Evolutionary conservation across 805 yeast species (phyloP).

Genomic region (Barnettozyma californica): DNA sequence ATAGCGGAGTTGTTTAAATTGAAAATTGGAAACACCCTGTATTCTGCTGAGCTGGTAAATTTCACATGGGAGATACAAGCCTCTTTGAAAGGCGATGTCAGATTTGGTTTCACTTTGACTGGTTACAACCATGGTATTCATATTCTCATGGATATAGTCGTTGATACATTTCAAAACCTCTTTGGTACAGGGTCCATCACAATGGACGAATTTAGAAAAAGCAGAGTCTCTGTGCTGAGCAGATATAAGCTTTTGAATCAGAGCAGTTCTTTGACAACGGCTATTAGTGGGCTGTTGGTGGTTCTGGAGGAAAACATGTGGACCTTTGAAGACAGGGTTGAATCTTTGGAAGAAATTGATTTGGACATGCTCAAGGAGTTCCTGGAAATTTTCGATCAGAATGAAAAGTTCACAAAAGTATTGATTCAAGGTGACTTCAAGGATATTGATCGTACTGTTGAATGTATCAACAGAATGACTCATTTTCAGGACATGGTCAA

Average conservation of each 20-base stretch:
- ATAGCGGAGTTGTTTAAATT: constrained; percentile 43
- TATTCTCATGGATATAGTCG: constrained; percentile 30
- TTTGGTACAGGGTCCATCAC: constrained; percentile 11
- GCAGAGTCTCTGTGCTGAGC: constrained; percentile 42
- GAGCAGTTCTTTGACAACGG: constrained; percentile 42
- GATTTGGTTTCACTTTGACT: constrained; percentile 45
- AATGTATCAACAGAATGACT: constrained; percentile 24
- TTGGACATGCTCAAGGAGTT: constrained; percentile 30
- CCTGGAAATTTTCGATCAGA: constrained; percentile 24
- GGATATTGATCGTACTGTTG: constrained; percentile 20
- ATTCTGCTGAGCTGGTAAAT: constrained; percentile 50
- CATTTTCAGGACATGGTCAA: constrained; percentile 19
- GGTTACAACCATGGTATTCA: constrained; percentile 45
- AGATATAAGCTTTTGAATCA: constrained; percentile 40
- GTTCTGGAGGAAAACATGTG: constrained; percentile 53
- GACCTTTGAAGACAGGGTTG: constrained; percentile 49
- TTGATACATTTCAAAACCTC: constrained; percentile 28
- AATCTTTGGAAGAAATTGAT: constrained; percentile 48
- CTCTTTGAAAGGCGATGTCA: constrained; percentile 47
- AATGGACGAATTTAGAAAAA: constrained; percentile 37
- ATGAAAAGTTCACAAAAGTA: constrained; percentile 32
- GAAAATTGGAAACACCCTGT: constrained; percentile 37
- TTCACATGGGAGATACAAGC: constrained; percentile 54
- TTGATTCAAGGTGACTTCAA: constrained; percentile 48
- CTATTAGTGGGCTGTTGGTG: constrained; percentile 44